A percentile compares a stretch with the other conserved stretches of the same genome.
These are phyloP conservation scores for Camelina hispida DNA, from an alignment of 345 rosid species.

Conservation along the genomic window DNA sequence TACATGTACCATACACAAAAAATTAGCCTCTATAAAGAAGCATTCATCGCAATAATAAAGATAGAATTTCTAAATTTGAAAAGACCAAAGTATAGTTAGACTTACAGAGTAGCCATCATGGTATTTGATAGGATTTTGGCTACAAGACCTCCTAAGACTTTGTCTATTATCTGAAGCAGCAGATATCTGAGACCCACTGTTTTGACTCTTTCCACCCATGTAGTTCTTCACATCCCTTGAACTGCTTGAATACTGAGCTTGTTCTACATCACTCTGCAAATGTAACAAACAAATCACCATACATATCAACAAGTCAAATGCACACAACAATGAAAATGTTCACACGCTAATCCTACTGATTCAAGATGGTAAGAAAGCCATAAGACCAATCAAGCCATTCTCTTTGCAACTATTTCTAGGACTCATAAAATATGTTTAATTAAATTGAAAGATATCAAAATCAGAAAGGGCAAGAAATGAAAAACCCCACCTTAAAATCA, in stretches of 20 bases:
- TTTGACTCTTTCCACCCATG: slow-evolving; percentile 48
- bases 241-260: slow-evolving; percentile 49
- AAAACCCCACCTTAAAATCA: neutral
- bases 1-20: neutral
- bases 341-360: neutral
- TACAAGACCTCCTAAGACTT: slow-evolving; percentile 65
- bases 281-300: neutral
- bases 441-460: neutral
- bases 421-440: neutral
- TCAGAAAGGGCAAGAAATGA: neutral
- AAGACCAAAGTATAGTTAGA: slow-evolving; percentile 22
- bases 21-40: slow-evolving; percentile 24
- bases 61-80: neutral
- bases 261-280: slow-evolving; percentile 80
- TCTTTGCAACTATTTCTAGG: neutral
- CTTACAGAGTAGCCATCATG: slow-evolving; percentile 93
- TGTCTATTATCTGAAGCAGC: slow-evolving; percentile 55
- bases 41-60: neutral
- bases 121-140: slow-evolving; percentile 73
- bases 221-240: slow-evolving; percentile 48
- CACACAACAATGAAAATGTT: neutral
- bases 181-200: slow-evolving; percentile 44
- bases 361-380: neutral
- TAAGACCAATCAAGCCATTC: too few species aligned
- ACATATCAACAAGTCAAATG: slow-evolving; percentile 21